Evolutionary conservation across 192 early-diverging fungal genomes (phyloP).

Genomic region (Lobosporangium transversale): DNA sequence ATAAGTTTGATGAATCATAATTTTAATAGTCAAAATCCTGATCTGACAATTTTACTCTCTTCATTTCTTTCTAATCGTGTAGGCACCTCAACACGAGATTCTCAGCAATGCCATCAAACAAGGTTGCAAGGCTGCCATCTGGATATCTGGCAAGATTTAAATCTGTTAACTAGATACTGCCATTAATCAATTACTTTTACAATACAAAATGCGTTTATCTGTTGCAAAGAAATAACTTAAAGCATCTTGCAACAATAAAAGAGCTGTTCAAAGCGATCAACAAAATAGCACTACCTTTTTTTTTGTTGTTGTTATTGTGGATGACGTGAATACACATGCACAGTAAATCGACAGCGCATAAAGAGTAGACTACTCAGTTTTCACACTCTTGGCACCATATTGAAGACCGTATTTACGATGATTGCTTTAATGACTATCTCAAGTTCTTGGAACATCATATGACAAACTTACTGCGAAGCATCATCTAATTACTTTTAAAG

Average conservation of each 20-base stretch:
- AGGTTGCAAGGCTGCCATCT: slow-evolving; percentile 93
- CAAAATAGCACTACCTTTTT: no score
- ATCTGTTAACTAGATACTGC: background rate
- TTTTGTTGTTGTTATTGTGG: slow-evolving; percentile 1
- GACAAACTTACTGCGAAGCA: no score
- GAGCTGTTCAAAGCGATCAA: background rate
- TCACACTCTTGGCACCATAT: no score
- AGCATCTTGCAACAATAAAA: background rate
- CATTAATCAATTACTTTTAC: background rate
- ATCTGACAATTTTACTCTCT: background rate
- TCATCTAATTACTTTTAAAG: no score
- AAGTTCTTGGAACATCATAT: no score
- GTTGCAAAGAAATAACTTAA: background rate
- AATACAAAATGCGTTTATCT: background rate
- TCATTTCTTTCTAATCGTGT: background rate
- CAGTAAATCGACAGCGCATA: no score
- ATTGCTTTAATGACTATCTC: no score
- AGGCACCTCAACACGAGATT: slow-evolving; percentile 82
- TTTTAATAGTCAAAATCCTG: no score
- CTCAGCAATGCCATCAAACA: slow-evolving; percentile 82
- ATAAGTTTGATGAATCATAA: no score
- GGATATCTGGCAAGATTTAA: slow-evolving; percentile 88
- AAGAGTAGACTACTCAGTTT: no score
- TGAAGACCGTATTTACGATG: no score
- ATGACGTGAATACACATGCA: background rate